A percentile compares a stretch with the other conserved stretches of the same genome.
These are phyloP conservation scores for Gastrodia elata DNA, from an alignment of 106 monocot genomes.

Conservation along the genomic window DNA sequence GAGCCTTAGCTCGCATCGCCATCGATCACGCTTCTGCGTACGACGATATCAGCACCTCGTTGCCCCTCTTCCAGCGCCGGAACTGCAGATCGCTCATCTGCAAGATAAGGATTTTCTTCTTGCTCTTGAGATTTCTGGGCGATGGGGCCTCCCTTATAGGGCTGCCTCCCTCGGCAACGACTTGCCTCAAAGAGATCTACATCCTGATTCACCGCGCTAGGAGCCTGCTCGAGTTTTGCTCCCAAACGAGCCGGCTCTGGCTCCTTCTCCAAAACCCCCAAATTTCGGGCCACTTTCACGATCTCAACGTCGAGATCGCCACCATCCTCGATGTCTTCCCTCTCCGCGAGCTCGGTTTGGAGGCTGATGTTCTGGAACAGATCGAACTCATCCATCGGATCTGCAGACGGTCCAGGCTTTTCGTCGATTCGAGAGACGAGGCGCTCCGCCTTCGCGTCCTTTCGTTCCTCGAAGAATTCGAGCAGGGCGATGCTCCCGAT, in stretches of 20 bases:
- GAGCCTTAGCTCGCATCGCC: constrained; percentile 22
- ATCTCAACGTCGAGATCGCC: constrained; percentile 57
- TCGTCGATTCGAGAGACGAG: constrained; percentile 40
- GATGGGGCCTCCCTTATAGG: background rate
- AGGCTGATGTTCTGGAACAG: constrained; percentile 40
- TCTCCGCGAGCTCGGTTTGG: constrained; percentile 19
- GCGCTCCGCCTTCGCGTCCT: constrained; percentile 32
- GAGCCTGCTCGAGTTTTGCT: constrained; percentile 65
- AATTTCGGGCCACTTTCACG: constrained; percentile 64
- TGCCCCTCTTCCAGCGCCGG: constrained; percentile 25
- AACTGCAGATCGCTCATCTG: constrained; percentile 45
- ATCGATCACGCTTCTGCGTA: constrained; percentile 19
- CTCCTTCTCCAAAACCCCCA: constrained; percentile 43
- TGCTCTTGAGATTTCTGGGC: constrained; percentile 43
- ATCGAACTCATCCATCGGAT: constrained; percentile 40
- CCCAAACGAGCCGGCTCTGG: constrained; percentile 51
- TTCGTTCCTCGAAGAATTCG: constrained; percentile 49
- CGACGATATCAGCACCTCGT: background rate
- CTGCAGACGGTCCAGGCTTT: constrained; percentile 21
- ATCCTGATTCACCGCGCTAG: constrained; percentile 53
- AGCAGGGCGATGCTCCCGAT: constrained; percentile 31
- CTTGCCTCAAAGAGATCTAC: constrained; percentile 81
- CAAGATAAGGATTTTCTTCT: constrained; percentile 28
- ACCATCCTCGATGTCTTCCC: constrained; percentile 84
- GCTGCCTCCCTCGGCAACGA: constrained; percentile 27